A percentile compares a stretch with the other conserved stretches of the same genome.
phyloP scores from a whole-genome alignment of 805 yeast species.

The Torulaspora maleeae region DNA sequence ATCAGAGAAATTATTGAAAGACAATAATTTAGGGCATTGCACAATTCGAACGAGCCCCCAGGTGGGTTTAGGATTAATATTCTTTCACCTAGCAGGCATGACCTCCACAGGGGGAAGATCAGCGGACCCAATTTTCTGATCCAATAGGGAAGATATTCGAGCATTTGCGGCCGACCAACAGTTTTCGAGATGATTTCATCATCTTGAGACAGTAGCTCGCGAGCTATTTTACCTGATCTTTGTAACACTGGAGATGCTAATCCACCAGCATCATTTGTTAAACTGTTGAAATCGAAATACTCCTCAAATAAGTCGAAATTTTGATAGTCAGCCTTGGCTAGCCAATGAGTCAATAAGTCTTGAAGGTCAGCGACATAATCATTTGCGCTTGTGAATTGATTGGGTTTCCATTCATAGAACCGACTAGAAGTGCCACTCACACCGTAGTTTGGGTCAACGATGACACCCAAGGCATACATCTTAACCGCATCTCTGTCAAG shows the following conservation, averaged over 20 bases:
- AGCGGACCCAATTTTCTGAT: slow-evolving; percentile 32
- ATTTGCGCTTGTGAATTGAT: slow-evolving; percentile 18
- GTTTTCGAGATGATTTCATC: background rate
- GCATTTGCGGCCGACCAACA: slow-evolving; percentile 13
- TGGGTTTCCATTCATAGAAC: slow-evolving; percentile 17
- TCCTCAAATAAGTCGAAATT: slow-evolving; percentile 18
- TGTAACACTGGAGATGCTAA: slow-evolving; percentile 16
- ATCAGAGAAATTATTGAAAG: slow-evolving; percentile 22
- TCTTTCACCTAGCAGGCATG: slow-evolving; percentile 27
- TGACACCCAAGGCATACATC: slow-evolving; percentile 62
- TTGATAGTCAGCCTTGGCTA: slow-evolving; percentile 8
- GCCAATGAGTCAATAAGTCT: slow-evolving; percentile 24
- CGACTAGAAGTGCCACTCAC: slow-evolving; percentile 6
- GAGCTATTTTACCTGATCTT: slow-evolving; percentile 15
- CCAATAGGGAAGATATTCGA: slow-evolving; percentile 26
- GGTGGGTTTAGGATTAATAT: slow-evolving; percentile 28
- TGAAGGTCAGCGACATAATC: slow-evolving; percentile 23
- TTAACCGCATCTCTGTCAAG: slow-evolving; percentile 44
- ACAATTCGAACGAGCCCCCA: slow-evolving; percentile 27
- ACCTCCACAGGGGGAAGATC: slow-evolving; percentile 34
- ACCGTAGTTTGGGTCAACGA: slow-evolving; percentile 42
- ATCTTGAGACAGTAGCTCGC: slow-evolving; percentile 6
- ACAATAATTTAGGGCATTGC: slow-evolving; percentile 30
- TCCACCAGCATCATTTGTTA: slow-evolving; percentile 9
- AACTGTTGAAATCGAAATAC: slow-evolving; percentile 14